phyloP scores from a whole-genome alignment of 2,329 filamentous ascomycete species.

The Cercospora sojina region DNA sequence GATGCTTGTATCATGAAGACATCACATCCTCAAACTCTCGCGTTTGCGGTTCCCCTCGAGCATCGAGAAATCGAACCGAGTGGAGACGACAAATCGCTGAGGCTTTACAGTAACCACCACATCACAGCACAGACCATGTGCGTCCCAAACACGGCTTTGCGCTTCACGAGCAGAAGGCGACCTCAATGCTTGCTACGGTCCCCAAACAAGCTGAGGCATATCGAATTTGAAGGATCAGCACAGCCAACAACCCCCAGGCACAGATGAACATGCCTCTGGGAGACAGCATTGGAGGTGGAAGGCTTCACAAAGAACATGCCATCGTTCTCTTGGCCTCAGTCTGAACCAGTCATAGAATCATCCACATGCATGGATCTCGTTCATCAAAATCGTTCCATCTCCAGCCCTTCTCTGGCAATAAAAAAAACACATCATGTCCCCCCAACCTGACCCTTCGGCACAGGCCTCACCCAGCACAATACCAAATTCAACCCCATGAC shows the following conservation, averaged over 20 bases:
- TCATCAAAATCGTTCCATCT: background rate
- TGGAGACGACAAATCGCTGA: background rate
- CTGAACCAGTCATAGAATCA: background rate
- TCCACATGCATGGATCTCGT: background rate
- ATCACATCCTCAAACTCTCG: too few species aligned
- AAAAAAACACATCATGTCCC: background rate
- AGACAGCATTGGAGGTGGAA: background rate
- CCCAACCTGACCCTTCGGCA: constrained; percentile 43
- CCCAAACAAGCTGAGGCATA: background rate
- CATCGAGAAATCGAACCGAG: background rate
- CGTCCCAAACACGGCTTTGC: background rate
- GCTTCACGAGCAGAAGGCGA: background rate
- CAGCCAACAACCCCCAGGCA: background rate
- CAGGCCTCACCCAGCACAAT: constrained; percentile 62
- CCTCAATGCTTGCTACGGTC: background rate
- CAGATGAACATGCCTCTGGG: background rate
- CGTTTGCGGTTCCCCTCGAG: background rate
- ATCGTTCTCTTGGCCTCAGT: background rate
- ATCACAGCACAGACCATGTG: background rate
- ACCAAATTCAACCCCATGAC: constrained; percentile 67
- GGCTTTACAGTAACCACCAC: background rate
- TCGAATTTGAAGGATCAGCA: background rate
- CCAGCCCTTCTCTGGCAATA: background rate
- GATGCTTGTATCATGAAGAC: background rate
- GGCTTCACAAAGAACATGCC: background rate